Evolutionary conservation across 345 rosid genomes (phyloP), one percentile per base, ranked within the genome.

Genomic region (Turnera subulata): DNA sequence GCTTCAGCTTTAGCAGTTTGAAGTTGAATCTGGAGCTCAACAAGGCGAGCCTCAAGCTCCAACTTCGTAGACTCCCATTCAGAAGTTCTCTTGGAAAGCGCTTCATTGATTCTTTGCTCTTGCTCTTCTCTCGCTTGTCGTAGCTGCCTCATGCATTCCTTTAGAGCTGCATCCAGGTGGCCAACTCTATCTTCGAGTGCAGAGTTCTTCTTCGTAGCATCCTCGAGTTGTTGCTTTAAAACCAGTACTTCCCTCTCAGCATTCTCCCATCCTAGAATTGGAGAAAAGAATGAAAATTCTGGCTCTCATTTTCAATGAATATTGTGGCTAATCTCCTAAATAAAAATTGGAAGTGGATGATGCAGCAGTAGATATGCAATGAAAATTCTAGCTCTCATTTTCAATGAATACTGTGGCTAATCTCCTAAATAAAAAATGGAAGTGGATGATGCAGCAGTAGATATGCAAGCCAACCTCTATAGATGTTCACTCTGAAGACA

Each of bases 111-210:
- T 55, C 72, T 78, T 48, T 76, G 69, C 29, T 89, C 95, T 58
- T 86, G 96, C 66, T 86, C 93, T 15, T 86, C 96, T 73, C 83
- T 83, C 15, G 82, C 89, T 74, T 78, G 91, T 64, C 98, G 69
- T 61, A 92, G 78, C 74, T 92, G 93, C 84, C 93, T 82, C 51
- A 92, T 85, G 72, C 98, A 92, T 62, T 92, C 98, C 80, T 86
- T 89, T 20, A 92, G 75, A 57, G 98, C 98, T 45, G 88, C 96
- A 64, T 92, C 96, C 19, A 92, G 80, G 68, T 92, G 96, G 60
- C 71, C 81, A 43, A 82, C 80, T 64, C 89, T 78, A 78, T 86
- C 90, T 77, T 86, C 96, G 62, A 84, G 70, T 38, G 55, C 59
- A 54, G 63, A 69, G 35, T 82, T 84, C 66, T 72, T 75, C 59